These are phyloP conservation scores for Saturnispora ahearnii DNA, from an alignment of 805 yeast species.

Conservation along the genomic window DNA sequence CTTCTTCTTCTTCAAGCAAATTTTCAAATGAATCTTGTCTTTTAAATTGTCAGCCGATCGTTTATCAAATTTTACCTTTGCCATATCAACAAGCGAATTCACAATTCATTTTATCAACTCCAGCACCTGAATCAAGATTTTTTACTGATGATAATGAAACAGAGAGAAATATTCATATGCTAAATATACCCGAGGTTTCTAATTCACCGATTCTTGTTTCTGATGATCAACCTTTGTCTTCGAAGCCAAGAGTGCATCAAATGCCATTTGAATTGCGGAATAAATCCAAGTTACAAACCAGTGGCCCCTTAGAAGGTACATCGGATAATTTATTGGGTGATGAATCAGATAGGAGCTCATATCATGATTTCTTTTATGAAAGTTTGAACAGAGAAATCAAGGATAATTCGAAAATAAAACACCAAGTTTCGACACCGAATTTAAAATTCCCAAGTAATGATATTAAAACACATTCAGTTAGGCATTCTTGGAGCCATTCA, in stretches of 20 bases:
- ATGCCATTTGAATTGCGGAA: background rate
- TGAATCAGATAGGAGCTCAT: background rate
- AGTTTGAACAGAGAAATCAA: constrained; percentile 3
- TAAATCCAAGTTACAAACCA: background rate
- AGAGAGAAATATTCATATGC: background rate
- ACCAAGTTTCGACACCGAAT: constrained; percentile 6
- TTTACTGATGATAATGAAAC: background rate
- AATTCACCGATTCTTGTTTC: constrained; percentile 1
- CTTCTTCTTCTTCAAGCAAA: background rate
- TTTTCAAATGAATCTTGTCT: background rate
- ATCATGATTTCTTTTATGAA: background rate
- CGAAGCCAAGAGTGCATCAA: background rate
- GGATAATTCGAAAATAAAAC: background rate
- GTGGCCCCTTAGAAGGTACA: no score
- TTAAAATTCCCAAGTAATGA: background rate
- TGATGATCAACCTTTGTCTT: background rate
- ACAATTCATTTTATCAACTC: background rate
- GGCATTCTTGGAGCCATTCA: constrained; percentile 5
- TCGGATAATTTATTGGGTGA: background rate
- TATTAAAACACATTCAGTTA: background rate
- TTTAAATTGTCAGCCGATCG: background rate
- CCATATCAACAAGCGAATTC: background rate
- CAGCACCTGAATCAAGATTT: background rate
- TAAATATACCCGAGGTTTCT: constrained; percentile 7
- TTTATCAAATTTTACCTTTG: background rate